Conservation (phyloP, 305 asterid genomes). For the Fraxinus dipetala region DNA sequence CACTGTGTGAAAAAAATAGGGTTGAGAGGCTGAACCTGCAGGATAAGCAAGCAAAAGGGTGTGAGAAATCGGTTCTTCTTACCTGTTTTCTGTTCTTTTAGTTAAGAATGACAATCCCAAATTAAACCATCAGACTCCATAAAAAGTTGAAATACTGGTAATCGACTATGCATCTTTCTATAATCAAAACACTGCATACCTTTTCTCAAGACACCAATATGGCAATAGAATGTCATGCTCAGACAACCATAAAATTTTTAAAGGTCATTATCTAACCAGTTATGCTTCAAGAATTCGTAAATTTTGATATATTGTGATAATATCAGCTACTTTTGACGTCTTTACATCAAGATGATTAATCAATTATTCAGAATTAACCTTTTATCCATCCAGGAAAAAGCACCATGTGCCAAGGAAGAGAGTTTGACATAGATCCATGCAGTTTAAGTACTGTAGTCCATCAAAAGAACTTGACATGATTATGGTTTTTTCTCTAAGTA, state of each 20-base stretch:
- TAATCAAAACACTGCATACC: neutral
- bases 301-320: neutral
- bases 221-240: neutral
- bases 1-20: conserved; percentile 55
- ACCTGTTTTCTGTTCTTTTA: neutral
- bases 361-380: neutral
- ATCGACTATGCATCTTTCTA: neutral
- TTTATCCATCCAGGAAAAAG: neutral
- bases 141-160: neutral
- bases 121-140: neutral
- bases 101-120: neutral
- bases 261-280: neutral
- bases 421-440: neutral
- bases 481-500: neutral
- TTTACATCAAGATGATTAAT: neutral
- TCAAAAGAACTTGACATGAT: neutral
- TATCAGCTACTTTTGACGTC: neutral
- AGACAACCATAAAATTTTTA: neutral
- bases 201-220: neutral
- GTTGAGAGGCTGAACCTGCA: conserved; percentile 76
- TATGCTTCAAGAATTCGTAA: neutral
- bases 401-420: neutral
- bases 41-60: conserved; percentile 11
- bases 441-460: neutral
- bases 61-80: neutral